Evolutionary conservation across 306 rosid genomes (phyloP).

Genomic region (Gillenia trifoliata): DNA sequence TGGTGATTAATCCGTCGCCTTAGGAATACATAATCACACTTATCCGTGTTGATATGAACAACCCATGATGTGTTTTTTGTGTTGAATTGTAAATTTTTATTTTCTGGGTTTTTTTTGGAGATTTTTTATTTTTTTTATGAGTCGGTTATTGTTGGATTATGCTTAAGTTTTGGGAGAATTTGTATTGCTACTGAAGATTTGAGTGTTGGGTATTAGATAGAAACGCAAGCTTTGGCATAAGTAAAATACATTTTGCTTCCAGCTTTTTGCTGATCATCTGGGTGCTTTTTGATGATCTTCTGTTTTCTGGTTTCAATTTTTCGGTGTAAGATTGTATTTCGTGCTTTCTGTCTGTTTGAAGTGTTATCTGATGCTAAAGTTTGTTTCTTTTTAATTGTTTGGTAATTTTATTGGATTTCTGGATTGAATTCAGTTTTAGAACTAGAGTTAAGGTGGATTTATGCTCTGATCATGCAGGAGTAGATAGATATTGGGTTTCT

Average conservation of each 20-base stretch:
- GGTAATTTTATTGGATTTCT: neutral
- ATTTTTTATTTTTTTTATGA: neutral
- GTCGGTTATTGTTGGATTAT: neutral
- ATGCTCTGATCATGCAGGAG: constrained; percentile 36
- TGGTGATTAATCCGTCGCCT: neutral
- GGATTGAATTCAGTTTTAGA: neutral
- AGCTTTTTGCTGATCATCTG: neutral
- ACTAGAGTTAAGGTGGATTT: neutral
- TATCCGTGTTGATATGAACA: neutral
- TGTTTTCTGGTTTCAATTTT: neutral
- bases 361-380: neutral
- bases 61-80: neutral
- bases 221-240: neutral
- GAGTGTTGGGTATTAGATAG: neutral
- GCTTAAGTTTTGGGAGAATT: neutral
- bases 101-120: neutral
- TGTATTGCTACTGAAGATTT: neutral
- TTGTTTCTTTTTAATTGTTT: neutral
- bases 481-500: constrained; percentile 17
- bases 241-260: neutral
- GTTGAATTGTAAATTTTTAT: neutral
- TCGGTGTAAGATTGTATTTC: neutral
- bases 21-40: neutral
- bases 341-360: neutral
- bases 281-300: neutral